Evolutionary conservation across 106 monocot genomes (phyloP).

Genomic region (Acanthochlamys bracteata): DNA sequence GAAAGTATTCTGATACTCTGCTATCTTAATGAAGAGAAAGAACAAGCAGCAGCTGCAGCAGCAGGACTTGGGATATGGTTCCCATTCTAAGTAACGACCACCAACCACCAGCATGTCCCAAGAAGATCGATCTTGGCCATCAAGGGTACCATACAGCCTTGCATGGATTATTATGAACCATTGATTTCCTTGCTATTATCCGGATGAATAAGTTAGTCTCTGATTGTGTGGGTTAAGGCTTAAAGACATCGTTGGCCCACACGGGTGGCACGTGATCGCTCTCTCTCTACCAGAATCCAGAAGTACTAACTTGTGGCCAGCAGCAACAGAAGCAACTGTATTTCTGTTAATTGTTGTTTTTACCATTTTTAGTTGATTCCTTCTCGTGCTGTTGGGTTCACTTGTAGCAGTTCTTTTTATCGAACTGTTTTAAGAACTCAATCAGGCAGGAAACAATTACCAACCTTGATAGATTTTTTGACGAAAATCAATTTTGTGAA

Average conservation of each 20-base stretch:
- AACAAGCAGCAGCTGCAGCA: background rate
- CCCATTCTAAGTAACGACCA: background rate
- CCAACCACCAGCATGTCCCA: background rate
- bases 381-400: too few relatives aligned
- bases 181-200: background rate
- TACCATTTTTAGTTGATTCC: too few relatives aligned
- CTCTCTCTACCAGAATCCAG: background rate
- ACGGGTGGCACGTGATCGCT: background rate
- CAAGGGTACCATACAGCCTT: background rate
- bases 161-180: background rate
- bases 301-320: background rate
- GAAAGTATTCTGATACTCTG: too few relatives aligned
- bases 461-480: too few relatives aligned
- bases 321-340: background rate
- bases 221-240: background rate
- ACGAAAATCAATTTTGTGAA: too few relatives aligned
- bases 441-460: too few relatives aligned
- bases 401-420: too few relatives aligned
- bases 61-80: background rate
- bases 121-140: background rate
- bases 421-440: too few relatives aligned
- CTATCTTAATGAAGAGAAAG: background rate
- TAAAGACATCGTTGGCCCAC: background rate
- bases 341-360: too few relatives aligned
- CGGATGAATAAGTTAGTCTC: background rate